Percentiles rank a stretch among this genome's conserved stretches.
phyloP scores from a whole-genome alignment of 495 filamentous ascomycete species.

The Neurospora sp. region DNA sequence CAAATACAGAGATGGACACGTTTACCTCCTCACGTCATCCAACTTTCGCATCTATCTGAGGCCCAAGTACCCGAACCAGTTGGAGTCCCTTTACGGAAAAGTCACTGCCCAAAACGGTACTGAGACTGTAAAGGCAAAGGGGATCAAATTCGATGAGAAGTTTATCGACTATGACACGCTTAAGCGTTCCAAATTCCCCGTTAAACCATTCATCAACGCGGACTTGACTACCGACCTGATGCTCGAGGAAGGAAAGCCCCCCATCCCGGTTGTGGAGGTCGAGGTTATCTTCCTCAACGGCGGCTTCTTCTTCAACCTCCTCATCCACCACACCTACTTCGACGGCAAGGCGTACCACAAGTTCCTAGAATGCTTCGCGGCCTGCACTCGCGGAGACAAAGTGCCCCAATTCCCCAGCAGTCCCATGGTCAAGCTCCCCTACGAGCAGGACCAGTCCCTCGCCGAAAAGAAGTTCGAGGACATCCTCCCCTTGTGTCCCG shows the following conservation, averaged over 20 bases:
- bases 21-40: not conserved
- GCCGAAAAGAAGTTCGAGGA: constrained; percentile 18
- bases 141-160: constrained; percentile 1
- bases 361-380: constrained; percentile 39
- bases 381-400: constrained; percentile 11
- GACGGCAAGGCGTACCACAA: constrained; percentile 37
- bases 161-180: constrained; percentile 14
- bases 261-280: constrained; percentile 22
- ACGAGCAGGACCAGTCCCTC: constrained; percentile 1
- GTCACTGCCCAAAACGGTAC: not conserved
- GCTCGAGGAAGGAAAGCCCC: constrained; percentile 7
- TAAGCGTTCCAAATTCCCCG: constrained; percentile 19
- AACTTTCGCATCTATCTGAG: not conserved
- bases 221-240: constrained; percentile 13
- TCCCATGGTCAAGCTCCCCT: not conserved
- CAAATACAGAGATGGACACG: not conserved
- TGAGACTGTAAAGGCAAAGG: not conserved
- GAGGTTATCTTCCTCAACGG: constrained; percentile 21
- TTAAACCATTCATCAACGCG: constrained; percentile 16
- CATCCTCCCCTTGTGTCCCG: not conserved
- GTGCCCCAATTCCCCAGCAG: not conserved
- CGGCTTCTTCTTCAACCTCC: constrained; percentile 24
- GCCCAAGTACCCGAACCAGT: not conserved
- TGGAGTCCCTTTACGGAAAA: not conserved
- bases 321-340: constrained; percentile 24